Percentiles rank a stretch among this genome's conserved stretches.
phyloP scores from a whole-genome alignment of 192 early-diverging fungal species.

The Coemansia erecta region DNA sequence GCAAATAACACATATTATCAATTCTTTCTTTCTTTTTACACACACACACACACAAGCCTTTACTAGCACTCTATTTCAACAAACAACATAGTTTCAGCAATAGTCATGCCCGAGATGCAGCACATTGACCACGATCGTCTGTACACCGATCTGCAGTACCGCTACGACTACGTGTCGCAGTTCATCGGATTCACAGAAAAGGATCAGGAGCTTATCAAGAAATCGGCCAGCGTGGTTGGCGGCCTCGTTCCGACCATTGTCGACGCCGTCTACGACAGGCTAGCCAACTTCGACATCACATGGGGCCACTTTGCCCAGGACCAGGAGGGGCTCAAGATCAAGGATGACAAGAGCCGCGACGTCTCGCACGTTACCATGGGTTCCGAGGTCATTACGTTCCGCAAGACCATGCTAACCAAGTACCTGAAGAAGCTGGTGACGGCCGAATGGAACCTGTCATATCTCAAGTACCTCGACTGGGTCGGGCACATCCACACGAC shows the following conservation, averaged over 20 bases:
- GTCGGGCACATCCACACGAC: constrained; percentile 78
- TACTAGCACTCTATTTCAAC: background rate
- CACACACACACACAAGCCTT: no score
- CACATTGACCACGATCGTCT: constrained; percentile 66
- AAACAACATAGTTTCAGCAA: background rate
- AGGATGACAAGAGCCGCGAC: constrained; percentile 21
- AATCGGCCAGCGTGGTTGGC: constrained; percentile 59
- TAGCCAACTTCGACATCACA: constrained; percentile 73
- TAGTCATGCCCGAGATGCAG: constrained; percentile 40
- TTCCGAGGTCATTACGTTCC: constrained; percentile 75
- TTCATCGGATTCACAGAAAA: constrained; percentile 70
- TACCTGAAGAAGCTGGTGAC: constrained; percentile 71
- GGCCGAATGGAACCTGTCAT: constrained; percentile 39
- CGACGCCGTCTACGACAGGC: constrained; percentile 72
- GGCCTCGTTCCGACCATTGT: constrained; percentile 73
- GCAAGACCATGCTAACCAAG: constrained; percentile 69
- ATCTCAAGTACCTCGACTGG: constrained; percentile 76
- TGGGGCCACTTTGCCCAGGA: constrained; percentile 66
- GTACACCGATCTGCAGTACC: constrained; percentile 72
- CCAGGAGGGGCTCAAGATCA: constrained; percentile 61
- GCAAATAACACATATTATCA: background rate
- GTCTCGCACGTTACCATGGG: constrained; percentile 54
- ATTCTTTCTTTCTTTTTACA: background rate
- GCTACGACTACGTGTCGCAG: constrained; percentile 71
- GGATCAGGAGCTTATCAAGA: constrained; percentile 69